A percentile compares a stretch with the other conserved stretches of the same genome.
phyloP scores from a whole-genome alignment of 179 eudicot species.

The Drosera spatulata region DNA sequence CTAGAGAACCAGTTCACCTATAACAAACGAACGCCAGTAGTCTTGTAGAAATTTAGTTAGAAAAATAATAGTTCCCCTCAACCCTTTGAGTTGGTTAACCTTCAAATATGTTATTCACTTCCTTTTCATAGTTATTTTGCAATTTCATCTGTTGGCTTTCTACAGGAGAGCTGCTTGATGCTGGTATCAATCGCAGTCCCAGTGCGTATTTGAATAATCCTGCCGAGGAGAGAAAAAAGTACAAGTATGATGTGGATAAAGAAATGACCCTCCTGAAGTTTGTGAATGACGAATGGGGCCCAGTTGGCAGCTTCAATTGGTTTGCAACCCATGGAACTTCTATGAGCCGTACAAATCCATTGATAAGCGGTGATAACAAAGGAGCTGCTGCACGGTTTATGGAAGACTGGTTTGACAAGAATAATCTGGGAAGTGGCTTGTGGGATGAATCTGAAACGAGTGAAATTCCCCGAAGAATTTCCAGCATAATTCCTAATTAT shows the following conservation, averaged over 20 bases:
- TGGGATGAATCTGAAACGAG: conserved; percentile 17
- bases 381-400: conserved; percentile 97
- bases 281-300: conserved; percentile 88
- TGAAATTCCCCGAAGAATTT: conserved; percentile 57
- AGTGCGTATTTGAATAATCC: conserved; percentile 94
- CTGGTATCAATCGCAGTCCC: conserved; percentile 86
- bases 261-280: conserved; percentile 94
- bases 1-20: too few species aligned
- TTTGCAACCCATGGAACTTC: conserved; percentile 99
- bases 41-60: too few species aligned
- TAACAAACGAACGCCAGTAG: too few species aligned
- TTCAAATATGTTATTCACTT: background rate
- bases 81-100: too few species aligned
- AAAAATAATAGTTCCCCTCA: too few species aligned
- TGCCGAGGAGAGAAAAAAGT: conserved; percentile 61
- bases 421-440: conserved; percentile 19
- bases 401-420: conserved; percentile 88
- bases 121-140: conserved; percentile 4
- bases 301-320: conserved; percentile 96
- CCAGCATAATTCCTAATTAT: conserved; percentile 51
- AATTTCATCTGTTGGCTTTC: background rate
- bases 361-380: conserved; percentile 96
- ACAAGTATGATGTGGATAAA: conserved; percentile 82
- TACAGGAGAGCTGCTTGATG: conserved; percentile 90
- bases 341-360: conserved; percentile 86